Conservation (phyloP, 2,329 filamentous ascomycete species). For the Chaetomiaceae sp. region DNA sequence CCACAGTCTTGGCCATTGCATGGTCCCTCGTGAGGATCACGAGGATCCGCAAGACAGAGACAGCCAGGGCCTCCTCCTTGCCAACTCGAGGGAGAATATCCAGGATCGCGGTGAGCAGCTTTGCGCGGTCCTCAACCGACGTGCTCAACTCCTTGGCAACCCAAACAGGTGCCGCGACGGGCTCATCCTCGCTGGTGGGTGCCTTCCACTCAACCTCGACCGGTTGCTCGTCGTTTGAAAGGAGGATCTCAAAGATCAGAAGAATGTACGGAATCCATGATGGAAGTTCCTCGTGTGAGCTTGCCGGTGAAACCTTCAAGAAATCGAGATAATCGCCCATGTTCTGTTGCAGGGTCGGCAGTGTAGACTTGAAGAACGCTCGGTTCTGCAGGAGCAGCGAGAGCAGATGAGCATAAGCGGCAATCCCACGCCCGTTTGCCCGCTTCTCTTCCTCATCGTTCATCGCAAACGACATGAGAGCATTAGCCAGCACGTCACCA, state of each 20-base stretch:
- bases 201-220: conserved; percentile 65
- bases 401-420: conserved; percentile 86
- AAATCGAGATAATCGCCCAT: conserved; percentile 73
- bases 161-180: conserved; percentile 51
- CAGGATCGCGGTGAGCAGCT: conserved; percentile 71
- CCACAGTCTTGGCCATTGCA: conserved; percentile 67
- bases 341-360: conserved; percentile 70
- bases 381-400: conserved; percentile 79
- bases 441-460: conserved; percentile 60
- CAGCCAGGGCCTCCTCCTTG: conserved; percentile 78
- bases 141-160: conserved; percentile 58
- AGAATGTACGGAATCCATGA: conserved; percentile 91
- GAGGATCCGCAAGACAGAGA: conserved; percentile 76
- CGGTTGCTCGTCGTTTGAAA: conserved; percentile 86
- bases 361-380: conserved; percentile 71
- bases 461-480: conserved; percentile 64
- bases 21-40: conserved; percentile 82
- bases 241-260: conserved; percentile 80
- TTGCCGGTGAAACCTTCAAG: conserved; percentile 63
- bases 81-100: conserved; percentile 80
- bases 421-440: conserved; percentile 58
- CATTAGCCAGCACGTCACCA: conserved; percentile 76
- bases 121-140: conserved; percentile 58
- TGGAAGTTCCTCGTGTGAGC: conserved; percentile 70
- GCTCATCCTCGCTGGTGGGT: conserved; percentile 47